Evolutionary conservation across 768 basidiomycete species (phyloP).

Genomic region (Pleurotus giganteus): DNA sequence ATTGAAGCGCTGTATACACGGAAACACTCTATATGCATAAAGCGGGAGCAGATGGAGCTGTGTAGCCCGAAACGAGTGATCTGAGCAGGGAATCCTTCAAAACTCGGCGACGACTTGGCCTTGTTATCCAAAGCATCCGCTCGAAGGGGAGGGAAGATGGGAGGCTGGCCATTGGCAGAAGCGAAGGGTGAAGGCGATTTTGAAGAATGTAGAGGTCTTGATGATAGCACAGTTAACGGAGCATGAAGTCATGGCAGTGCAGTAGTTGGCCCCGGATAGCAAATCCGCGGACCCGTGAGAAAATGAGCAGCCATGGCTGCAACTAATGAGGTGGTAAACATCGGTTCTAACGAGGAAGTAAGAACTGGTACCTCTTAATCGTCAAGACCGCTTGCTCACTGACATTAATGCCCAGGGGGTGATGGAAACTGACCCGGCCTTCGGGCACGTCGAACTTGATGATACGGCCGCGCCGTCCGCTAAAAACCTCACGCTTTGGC

Average conservation of each 20-base stretch:
- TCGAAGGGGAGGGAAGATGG: conserved; percentile 47
- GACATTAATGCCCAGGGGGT: conserved; percentile 64
- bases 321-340: conserved; percentile 40
- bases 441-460: conserved; percentile 78
- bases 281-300: conserved; percentile 85
- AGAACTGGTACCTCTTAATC: conserved; percentile 76
- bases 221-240: conserved; percentile 95
- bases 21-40: conserved; percentile 97
- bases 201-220: conserved; percentile 92
- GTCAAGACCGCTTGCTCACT: conserved; percentile 70
- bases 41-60: conserved; percentile 87
- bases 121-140: conserved; percentile 48
- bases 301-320: conserved; percentile 93
- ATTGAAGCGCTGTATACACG: conserved; percentile 86
- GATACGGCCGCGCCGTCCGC: conserved; percentile 41
- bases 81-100: conserved; percentile 70
- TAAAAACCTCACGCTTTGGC: conserved; percentile 1
- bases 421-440: conserved; percentile 90
- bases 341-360: conserved; percentile 19
- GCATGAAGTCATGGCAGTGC: conserved; percentile 95
- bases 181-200: conserved; percentile 60
- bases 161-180: conserved; percentile 21
- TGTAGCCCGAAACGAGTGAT: conserved; percentile 84
- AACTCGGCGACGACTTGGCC: conserved; percentile 42
- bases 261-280: conserved; percentile 92